Evolutionary conservation across 495 filamentous ascomycete species (phyloP).

Genomic region (Penicillium desertorum): DNA sequence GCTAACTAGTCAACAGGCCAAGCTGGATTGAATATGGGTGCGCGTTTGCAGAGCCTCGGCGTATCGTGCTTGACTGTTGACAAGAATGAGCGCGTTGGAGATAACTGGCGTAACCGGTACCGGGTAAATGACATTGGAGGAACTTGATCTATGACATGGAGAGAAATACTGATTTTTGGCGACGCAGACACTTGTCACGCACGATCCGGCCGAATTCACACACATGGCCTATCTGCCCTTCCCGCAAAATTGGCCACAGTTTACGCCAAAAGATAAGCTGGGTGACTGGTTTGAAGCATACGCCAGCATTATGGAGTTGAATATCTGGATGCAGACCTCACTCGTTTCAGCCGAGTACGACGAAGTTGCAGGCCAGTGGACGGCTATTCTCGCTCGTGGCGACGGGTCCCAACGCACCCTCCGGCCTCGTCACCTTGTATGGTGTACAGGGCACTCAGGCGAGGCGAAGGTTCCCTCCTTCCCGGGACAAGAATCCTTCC

Average conservation of each 20-base stretch:
- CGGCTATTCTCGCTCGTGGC: constrained; percentile 52
- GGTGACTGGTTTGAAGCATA: constrained; percentile 78
- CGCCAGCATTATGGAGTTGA: constrained; percentile 68
- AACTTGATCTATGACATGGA: background rate
- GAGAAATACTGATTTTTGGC: background rate
- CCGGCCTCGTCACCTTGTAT: constrained; percentile 47
- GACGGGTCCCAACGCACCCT: constrained; percentile 42
- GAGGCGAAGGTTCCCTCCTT: constrained; percentile 49
- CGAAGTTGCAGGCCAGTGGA: constrained; percentile 56
- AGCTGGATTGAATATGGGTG: constrained; percentile 59
- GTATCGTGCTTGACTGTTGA: constrained; percentile 66
- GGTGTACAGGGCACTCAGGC: constrained; percentile 53
- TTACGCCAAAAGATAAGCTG: constrained; percentile 78
- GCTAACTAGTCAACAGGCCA: constrained; percentile 35
- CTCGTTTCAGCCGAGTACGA: constrained; percentile 55
- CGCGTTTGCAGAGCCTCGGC: constrained; percentile 68
- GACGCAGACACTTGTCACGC: constrained; percentile 27
- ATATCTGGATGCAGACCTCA: constrained; percentile 64
- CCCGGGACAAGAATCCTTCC: constrained; percentile 42
- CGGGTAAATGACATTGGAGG: constrained; percentile 25
- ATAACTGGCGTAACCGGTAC: constrained; percentile 74
- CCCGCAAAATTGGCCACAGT: constrained; percentile 64
- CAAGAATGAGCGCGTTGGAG: constrained; percentile 62
- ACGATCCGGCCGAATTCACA: constrained; percentile 73
- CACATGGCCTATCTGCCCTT: constrained; percentile 74